A percentile compares a stretch with the other conserved stretches of the same genome.
Evolutionary conservation across 1,139 yeast genomes (phyloP).

Genomic region (Sugiyamaella xylanicola): DNA sequence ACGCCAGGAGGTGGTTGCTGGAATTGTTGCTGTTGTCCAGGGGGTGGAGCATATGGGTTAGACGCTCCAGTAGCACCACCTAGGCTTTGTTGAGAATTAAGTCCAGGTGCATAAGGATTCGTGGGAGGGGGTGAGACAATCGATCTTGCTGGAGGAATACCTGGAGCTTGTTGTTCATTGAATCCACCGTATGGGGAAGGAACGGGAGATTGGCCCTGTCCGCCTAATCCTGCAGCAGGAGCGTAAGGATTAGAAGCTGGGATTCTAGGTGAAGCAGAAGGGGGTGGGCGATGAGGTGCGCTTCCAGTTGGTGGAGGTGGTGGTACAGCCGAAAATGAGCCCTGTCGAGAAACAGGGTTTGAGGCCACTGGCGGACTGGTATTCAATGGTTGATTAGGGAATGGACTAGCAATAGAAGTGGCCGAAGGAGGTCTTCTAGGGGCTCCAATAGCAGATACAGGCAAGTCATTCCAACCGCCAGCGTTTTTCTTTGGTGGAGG

Average conservation of each 20-base stretch:
- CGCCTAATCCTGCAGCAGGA: conserved; percentile 22
- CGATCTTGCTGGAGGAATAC: conserved; percentile 26
- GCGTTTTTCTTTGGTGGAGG: conserved; percentile 55
- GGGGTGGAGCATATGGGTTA: conserved; percentile 26
- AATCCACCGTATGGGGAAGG: conserved; percentile 38
- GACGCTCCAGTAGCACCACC: conserved; percentile 18
- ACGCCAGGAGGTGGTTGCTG: conserved; percentile 18
- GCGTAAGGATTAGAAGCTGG: conserved; percentile 33
- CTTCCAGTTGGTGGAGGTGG: conserved; percentile 30
- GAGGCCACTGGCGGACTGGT: conserved; percentile 35
- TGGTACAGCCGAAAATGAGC: conserved; percentile 29
- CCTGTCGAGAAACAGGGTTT: conserved; percentile 36
- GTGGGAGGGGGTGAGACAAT: conserved; percentile 29
- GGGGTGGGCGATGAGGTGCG: conserved; percentile 38
- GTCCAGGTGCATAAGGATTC: conserved; percentile 34
- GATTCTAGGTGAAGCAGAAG: conserved; percentile 26
- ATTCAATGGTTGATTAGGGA: conserved; percentile 34
- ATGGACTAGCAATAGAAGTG: conserved; percentile 41
- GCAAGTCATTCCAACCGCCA: conserved; percentile 95
- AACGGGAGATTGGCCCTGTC: conserved; percentile 36
- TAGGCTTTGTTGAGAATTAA: conserved; percentile 17
- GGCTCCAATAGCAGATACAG: conserved; percentile 50
- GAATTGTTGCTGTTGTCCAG: conserved; percentile 17
- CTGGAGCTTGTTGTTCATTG: conserved; percentile 7
- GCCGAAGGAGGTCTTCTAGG: conserved; percentile 57